Conservation (phyloP, 2,329 filamentous ascomycete genomes). For the Phoma herbarum region DNA sequence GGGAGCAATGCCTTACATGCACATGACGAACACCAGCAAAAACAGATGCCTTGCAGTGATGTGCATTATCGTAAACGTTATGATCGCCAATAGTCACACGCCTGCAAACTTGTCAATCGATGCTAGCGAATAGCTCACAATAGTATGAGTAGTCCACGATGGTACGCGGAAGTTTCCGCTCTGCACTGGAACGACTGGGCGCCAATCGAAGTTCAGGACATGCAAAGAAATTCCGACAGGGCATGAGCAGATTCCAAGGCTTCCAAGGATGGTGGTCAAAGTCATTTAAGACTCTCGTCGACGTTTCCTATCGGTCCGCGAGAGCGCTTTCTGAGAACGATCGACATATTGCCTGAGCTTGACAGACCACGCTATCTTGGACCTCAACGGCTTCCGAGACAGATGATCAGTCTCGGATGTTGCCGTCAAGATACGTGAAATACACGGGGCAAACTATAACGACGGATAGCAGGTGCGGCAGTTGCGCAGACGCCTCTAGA, state of each 20-base stretch:
- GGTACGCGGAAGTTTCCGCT: neutral
- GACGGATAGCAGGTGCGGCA: neutral
- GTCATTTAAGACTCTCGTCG: neutral
- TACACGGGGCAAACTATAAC: neutral
- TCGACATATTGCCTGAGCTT: neutral
- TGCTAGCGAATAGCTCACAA: neutral
- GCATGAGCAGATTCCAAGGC: neutral
- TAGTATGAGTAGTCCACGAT: neutral
- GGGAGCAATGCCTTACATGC: constrained; percentile 7
- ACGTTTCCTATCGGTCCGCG: neutral
- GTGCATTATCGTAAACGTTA: neutral
- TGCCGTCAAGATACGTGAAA: neutral
- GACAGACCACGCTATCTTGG: neutral
- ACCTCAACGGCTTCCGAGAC: neutral
- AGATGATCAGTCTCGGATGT: neutral
- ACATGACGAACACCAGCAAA: neutral
- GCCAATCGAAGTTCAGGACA: neutral
- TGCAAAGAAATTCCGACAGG: neutral
- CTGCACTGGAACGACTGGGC: neutral
- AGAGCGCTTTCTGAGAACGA: neutral
- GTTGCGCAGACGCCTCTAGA: neutral
- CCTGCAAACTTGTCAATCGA: neutral
- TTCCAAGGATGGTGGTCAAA: neutral
- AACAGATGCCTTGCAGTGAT: neutral
- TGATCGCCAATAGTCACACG: neutral